Evolutionary conservation across 2,329 filamentous ascomycete genomes (phyloP).

Genomic region (Penicillium paneum): DNA sequence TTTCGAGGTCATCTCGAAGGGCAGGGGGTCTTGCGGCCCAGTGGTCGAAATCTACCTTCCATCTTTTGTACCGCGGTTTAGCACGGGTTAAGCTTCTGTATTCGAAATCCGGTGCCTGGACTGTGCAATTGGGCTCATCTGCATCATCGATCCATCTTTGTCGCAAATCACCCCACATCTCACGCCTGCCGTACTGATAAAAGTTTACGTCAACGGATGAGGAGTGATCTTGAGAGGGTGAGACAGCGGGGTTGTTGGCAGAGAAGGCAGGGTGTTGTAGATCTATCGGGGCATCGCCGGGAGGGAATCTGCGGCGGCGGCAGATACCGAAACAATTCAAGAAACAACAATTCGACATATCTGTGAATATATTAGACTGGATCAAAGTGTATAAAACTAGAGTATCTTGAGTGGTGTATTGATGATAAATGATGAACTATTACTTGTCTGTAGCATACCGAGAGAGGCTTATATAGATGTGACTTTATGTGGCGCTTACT

Average conservation of each 20-base stretch:
- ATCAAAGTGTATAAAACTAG: background rate
- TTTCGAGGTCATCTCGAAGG: background rate
- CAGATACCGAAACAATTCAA: background rate
- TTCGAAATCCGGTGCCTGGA: background rate
- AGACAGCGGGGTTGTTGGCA: no score
- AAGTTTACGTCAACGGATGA: background rate
- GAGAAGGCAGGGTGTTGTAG: background rate
- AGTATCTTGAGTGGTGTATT: background rate
- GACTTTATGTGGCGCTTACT: background rate
- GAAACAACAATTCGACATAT: background rate
- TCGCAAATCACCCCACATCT: background rate
- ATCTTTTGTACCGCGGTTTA: background rate
- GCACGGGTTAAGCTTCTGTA: background rate
- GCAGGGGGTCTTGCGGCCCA: background rate
- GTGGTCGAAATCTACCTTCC: background rate
- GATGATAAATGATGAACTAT: background rate
- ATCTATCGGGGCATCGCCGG: background rate
- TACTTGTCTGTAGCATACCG: background rate
- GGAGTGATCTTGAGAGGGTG: background rate
- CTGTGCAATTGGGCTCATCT: background rate
- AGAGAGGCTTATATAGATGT: background rate
- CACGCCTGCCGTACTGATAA: background rate
- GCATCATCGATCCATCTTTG: background rate
- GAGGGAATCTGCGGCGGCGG: background rate
- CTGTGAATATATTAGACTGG: no score